phyloP scores from a whole-genome alignment of 805 yeast genomes.

The Hanseniaspora thailandica region DNA sequence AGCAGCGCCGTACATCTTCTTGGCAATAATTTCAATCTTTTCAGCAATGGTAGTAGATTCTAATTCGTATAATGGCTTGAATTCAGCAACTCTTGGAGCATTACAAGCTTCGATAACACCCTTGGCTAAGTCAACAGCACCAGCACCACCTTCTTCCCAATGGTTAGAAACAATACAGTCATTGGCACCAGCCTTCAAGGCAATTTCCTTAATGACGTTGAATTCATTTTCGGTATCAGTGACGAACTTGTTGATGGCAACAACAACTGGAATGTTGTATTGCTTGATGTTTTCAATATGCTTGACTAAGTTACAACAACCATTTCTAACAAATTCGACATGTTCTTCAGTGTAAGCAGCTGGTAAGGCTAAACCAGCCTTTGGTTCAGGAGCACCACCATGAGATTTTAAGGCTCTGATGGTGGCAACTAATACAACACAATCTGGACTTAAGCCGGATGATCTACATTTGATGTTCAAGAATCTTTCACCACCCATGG shows the following conservation, averaged over 20 bases:
- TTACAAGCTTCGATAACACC: slow-evolving; percentile 56
- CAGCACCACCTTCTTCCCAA: slow-evolving; percentile 79
- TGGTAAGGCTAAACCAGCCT: slow-evolving; percentile 72
- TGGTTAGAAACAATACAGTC: slow-evolving; percentile 75
- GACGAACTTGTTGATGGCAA: slow-evolving; percentile 69
- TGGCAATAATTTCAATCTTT: slow-evolving; percentile 55
- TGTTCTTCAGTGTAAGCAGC: slow-evolving; percentile 61
- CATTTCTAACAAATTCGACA: slow-evolving; percentile 53
- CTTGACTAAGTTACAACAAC: slow-evolving; percentile 65
- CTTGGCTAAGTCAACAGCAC: slow-evolving; percentile 62
- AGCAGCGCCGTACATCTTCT: slow-evolving; percentile 67
- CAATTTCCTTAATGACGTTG: slow-evolving; percentile 52
- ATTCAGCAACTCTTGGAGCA: slow-evolving; percentile 32
- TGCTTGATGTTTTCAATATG: slow-evolving; percentile 61
- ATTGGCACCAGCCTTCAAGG: slow-evolving; percentile 65
- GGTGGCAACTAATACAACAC: slow-evolving; percentile 71
- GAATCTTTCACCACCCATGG: slow-evolving; percentile 87
- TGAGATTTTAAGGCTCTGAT: slow-evolving; percentile 75
- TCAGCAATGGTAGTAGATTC: slow-evolving; percentile 51
- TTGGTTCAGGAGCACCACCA: slow-evolving; percentile 83
- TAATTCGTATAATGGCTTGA: slow-evolving; percentile 49
- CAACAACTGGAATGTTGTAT: slow-evolving; percentile 69
- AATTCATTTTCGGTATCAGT: slow-evolving; percentile 61
- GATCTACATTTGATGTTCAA: slow-evolving; percentile 72
- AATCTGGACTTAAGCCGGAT: slow-evolving; percentile 68